These are phyloP conservation scores for Saitozyma podzolica DNA, from an alignment of 768 basidiomycete species.

Conservation along the genomic window DNA sequence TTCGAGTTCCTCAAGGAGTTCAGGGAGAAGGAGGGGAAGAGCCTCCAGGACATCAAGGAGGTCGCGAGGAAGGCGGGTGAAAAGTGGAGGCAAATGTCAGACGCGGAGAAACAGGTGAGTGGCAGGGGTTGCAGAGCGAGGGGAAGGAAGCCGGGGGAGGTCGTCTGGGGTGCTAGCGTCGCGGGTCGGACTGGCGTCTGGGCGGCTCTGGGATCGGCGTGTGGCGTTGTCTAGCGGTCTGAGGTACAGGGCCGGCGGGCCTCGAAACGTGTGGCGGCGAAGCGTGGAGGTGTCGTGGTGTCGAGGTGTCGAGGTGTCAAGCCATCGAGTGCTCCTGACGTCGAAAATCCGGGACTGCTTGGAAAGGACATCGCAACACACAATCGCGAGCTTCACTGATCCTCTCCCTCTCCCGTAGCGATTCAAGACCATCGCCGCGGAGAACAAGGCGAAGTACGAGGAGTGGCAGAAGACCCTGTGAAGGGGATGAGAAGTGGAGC, in stretches of 20 bases:
- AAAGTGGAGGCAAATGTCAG: slow-evolving; percentile 32
- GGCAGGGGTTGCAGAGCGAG: not conserved
- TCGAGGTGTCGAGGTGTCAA: no score
- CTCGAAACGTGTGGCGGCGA: not conserved
- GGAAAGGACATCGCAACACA: not conserved
- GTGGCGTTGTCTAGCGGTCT: not conserved
- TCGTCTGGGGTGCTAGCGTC: no score
- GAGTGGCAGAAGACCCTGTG: slow-evolving; percentile 15
- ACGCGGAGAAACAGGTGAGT: slow-evolving; percentile 35
- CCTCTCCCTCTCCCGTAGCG: not conserved
- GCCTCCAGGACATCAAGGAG: slow-evolving; percentile 5
- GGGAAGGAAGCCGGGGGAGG: not conserved
- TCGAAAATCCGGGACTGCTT: no score
- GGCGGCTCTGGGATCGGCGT: no score
- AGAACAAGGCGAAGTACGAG: slow-evolving; percentile 27
- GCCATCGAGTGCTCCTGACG: no score
- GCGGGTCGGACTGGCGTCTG: slow-evolving; percentile 1
- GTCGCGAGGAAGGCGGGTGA: slow-evolving; percentile 28
- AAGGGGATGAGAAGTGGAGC: not conserved
- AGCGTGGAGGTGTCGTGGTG: no score
- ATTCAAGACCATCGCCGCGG: slow-evolving; percentile 24
- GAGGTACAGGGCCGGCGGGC: not conserved
- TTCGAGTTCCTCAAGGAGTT: slow-evolving; percentile 32
- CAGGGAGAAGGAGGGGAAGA: slow-evolving; percentile 16
- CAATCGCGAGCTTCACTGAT: no score